phyloP scores from a whole-genome alignment of 192 early-diverging fungal species.

The Funneliformis geosporum region DNA sequence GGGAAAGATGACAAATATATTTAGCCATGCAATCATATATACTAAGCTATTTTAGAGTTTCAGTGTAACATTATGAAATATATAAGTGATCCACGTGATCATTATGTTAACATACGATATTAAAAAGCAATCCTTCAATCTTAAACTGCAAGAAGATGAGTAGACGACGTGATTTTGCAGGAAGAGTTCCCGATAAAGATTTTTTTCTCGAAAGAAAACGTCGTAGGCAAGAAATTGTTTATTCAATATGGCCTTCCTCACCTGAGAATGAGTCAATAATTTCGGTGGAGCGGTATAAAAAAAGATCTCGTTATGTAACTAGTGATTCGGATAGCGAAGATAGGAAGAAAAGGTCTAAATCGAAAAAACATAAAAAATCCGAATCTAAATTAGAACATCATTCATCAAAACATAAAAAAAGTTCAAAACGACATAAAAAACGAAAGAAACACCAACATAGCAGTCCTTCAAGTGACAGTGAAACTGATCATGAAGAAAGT shows the following conservation, averaged over 20 bases:
- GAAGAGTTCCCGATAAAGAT: background rate
- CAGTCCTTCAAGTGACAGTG: background rate
- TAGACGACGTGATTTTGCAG: background rate
- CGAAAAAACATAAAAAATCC: background rate
- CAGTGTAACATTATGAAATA: too few species aligned
- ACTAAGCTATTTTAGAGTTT: too few species aligned
- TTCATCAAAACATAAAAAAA: background rate
- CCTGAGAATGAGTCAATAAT: background rate
- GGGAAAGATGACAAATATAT: too few species aligned
- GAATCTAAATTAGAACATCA: background rate
- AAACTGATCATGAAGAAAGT: background rate
- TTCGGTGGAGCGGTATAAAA: background rate
- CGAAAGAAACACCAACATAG: background rate
- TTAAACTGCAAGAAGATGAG: background rate
- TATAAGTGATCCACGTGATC: too few species aligned
- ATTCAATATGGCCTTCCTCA: background rate
- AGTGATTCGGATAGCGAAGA: background rate
- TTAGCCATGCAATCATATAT: too few species aligned
- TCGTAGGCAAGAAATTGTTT: background rate
- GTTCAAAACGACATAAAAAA: background rate
- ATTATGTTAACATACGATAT: too few species aligned
- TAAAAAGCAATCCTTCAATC: too few species aligned
- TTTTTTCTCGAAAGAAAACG: background rate
- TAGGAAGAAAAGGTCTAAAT: background rate
- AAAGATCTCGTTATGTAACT: background rate